Conservation (phyloP, 2,329 filamentous ascomycete species). For the Verticillium klebahnii region DNA sequence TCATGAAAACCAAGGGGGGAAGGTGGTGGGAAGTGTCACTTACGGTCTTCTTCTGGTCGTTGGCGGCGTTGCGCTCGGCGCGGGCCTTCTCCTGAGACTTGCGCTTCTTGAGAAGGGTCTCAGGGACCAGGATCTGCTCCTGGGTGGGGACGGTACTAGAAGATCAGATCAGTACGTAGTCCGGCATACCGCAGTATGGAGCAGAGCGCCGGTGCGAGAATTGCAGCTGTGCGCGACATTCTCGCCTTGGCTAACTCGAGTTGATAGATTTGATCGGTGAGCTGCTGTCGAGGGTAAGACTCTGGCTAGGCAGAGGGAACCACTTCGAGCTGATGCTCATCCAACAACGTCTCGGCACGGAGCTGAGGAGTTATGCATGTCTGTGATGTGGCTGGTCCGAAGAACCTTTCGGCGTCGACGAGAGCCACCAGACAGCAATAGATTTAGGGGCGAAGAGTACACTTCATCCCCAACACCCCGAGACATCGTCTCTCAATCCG, state of each 20-base stretch:
- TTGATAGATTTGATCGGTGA: slow-evolving; percentile 77
- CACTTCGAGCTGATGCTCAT: slow-evolving; percentile 45
- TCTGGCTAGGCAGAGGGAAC: neutral
- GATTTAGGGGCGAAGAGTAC: slow-evolving; percentile 68
- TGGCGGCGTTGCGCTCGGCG: slow-evolving; percentile 75
- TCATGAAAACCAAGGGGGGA: slow-evolving; percentile 50
- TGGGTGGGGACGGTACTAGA: slow-evolving; percentile 83
- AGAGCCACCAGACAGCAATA: slow-evolving; percentile 54
- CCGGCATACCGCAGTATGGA: slow-evolving; percentile 60
- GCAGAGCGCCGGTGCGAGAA: slow-evolving; percentile 84
- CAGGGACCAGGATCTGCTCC: slow-evolving; percentile 94
- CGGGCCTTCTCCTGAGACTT: slow-evolving; percentile 99
- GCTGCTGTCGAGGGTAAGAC: slow-evolving; percentile 19
- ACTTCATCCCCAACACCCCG: slow-evolving; percentile 79
- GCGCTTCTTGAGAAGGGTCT: slow-evolving; percentile 99
- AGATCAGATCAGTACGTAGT: slow-evolving; percentile 75
- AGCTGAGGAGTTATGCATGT: slow-evolving; percentile 49
- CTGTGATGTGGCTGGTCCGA: slow-evolving; percentile 25
- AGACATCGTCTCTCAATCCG: slow-evolving; percentile 53
- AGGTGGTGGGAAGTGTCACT: slow-evolving; percentile 39
- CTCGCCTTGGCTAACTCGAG: slow-evolving; percentile 85
- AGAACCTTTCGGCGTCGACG: slow-evolving; percentile 21
- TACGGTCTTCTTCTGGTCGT: slow-evolving; percentile 88
- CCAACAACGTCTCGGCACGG: slow-evolving; percentile 66
- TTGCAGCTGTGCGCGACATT: slow-evolving; percentile 89